These are phyloP conservation scores for Chloromonas sp. DNA, from an alignment of 163 green algal species.

Conservation along the genomic window DNA sequence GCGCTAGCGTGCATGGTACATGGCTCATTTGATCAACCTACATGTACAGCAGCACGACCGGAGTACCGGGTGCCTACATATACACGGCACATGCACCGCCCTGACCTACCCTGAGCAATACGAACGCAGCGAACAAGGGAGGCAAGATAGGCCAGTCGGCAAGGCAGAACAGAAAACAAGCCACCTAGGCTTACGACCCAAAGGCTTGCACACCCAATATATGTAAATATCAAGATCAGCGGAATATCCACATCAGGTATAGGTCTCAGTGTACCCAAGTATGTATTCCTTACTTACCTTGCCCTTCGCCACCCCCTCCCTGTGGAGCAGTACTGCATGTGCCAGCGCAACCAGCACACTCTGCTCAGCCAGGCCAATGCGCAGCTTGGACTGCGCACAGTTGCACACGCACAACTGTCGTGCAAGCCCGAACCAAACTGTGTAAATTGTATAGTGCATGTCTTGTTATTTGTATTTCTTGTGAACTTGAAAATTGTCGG, in stretches of 20 bases:
- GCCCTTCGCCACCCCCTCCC: conserved; percentile 19
- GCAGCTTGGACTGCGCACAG: conserved; percentile 82
- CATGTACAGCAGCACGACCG: no score
- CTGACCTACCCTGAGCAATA: not conserved
- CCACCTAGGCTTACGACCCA: not conserved
- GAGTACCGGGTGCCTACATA: no score
- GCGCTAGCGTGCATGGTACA: no score
- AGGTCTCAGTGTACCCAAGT: no score
- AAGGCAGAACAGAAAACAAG: not conserved
- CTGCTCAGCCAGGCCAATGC: conserved; percentile 94
- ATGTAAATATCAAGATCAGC: no score
- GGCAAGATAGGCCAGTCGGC: no score
- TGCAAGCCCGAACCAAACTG: not conserved
- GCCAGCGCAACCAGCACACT: conserved; percentile 84
- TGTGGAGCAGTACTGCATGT: conserved; percentile 68
- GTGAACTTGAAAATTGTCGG: no score
- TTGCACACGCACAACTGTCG: not conserved
- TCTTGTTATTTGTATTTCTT: no score
- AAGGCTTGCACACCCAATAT: not conserved
- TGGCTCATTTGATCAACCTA: no score
- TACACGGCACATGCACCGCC: no score
- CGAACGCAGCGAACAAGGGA: not conserved
- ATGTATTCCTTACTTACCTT: not conserved
- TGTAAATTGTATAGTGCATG: not conserved
- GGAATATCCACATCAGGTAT: no score